Evolutionary conservation across 768 basidiomycete genomes (phyloP).

Genomic region (Auricularia sp.): DNA sequence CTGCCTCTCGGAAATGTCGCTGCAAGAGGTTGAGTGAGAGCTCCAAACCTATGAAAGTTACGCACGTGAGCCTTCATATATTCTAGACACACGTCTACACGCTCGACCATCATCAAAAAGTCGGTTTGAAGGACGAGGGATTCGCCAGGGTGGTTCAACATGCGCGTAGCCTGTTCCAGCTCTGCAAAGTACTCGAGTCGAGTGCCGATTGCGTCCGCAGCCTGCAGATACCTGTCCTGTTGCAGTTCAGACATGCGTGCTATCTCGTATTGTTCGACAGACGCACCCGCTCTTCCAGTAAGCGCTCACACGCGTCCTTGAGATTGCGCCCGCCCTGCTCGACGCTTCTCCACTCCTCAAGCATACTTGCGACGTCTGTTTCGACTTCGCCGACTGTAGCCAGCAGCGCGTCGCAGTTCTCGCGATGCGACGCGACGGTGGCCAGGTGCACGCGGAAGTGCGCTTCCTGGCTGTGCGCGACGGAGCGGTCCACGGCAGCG

Average conservation of each 20-base stretch:
- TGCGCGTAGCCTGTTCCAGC: constrained; percentile 82
- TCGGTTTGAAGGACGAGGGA: constrained; percentile 82
- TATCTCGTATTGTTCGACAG: too few relatives aligned
- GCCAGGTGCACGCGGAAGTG: constrained; percentile 82
- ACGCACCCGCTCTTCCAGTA: constrained; percentile 82
- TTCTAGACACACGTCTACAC: constrained; percentile 88
- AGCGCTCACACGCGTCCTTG: constrained; percentile 81
- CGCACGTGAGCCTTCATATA: constrained; percentile 81
- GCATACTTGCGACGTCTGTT: constrained; percentile 65
- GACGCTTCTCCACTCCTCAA: constrained; percentile 75
- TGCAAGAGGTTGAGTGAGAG: constrained; percentile 20
- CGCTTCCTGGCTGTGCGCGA: constrained; percentile 88
- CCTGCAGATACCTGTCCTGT: constrained; percentile 65
- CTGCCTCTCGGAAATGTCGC: constrained; percentile 87
- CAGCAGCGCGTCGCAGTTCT: constrained; percentile 67
- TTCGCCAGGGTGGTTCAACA: constrained; percentile 91
- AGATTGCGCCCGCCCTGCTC: constrained; percentile 88
- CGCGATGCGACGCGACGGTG: constrained; percentile 63
- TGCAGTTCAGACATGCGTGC: neutral
- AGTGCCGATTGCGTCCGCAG: constrained; percentile 73
- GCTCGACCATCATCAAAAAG: constrained; percentile 92
- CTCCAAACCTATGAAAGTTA: constrained; percentile 3
- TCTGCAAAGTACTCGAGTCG: constrained; percentile 91
- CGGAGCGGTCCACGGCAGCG: constrained; percentile 75
- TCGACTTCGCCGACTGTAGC: constrained; percentile 65